These are phyloP conservation scores for Hypoxylon sp. DNA, from an alignment of 2,329 filamentous ascomycete species.

Conservation along the genomic window DNA sequence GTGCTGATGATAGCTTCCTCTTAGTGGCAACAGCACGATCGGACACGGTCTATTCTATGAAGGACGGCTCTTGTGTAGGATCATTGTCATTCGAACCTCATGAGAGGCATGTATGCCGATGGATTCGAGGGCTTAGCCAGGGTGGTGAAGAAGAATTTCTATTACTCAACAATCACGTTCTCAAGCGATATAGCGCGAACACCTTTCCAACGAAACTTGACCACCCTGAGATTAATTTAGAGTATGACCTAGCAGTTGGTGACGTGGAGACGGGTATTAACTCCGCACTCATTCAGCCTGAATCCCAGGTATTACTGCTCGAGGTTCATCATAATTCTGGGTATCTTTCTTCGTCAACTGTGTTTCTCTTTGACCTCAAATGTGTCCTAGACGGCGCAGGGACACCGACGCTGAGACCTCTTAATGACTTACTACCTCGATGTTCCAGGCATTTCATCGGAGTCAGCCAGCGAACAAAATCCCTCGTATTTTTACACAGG, in stretches of 20 bases:
- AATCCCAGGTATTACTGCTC: conserved; percentile 1
- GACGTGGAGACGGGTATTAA: conserved; percentile 2
- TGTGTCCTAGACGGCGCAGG: background rate
- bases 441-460: background rate
- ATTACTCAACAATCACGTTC: background rate
- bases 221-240: background rate
- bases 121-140: background rate
- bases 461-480: background rate
- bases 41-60: conserved; percentile 2
- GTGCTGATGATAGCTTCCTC: background rate
- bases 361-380: conserved; percentile 2
- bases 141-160: background rate
- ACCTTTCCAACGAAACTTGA: background rate
- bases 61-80: background rate
- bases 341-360: conserved; percentile 3
- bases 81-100: background rate
- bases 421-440: background rate
- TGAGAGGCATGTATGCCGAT: conserved; percentile 7
- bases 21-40: background rate
- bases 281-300: background rate
- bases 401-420: background rate
- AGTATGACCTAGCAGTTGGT: background rate
- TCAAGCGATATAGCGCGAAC: conserved; percentile 5
- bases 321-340: conserved; percentile 3
- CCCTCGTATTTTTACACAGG: conserved; percentile 3